Base-by-base conservation (phyloP, 768 basidiomycete genomes). In the Pleurotus eryngii region DNA sequence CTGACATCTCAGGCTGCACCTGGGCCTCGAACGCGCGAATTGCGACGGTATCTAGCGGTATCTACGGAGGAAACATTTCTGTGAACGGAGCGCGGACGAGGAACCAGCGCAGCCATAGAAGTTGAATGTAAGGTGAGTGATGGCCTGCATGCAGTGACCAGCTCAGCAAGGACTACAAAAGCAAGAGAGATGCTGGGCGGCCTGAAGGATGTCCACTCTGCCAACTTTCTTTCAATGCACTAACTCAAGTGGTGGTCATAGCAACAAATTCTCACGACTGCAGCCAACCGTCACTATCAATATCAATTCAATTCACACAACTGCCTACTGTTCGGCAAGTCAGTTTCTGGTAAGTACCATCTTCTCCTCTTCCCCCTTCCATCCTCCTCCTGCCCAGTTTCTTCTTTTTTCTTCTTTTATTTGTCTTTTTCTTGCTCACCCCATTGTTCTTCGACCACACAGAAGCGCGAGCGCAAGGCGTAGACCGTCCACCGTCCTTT, bases 401-500 rank as follows among this genome's bases (percentile, higher is more conserved):
- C 61, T 64, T 65, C 63, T 68, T 69, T 67, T 61, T 71, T 63
- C 60, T 63, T 61, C 58, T 64, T 64, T 62, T 65, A 67, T 69
- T 65, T 68, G 70, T 59, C 61, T 68, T 71, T 67, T 39, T 22
- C 39, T 14, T 37, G 39, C 51, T 54, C 20, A 54, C 26, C 39
- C 30, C 7, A 43, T 54, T 65, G 59, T 64, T 60, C 67, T 64
- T 64, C 63, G 60, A 57, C 60, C 56, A 49, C 55, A 60, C 67
- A 74, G 74, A 69, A 76, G 82, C 75, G 75, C 79, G 71, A 77
- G 71, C 70, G 63, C 71, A 69, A 75, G 86, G 75, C 87, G 87
- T 89, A 83, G 87, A 88, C 68, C 87, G 86, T 84, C 85, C 70
- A 56, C 55, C 53, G 35, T 56, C 48, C 35, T 46, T 46, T 74